Evolutionary conservation across 2,329 filamentous ascomycete species (phyloP).

Genomic region (Penicillium sp.): DNA sequence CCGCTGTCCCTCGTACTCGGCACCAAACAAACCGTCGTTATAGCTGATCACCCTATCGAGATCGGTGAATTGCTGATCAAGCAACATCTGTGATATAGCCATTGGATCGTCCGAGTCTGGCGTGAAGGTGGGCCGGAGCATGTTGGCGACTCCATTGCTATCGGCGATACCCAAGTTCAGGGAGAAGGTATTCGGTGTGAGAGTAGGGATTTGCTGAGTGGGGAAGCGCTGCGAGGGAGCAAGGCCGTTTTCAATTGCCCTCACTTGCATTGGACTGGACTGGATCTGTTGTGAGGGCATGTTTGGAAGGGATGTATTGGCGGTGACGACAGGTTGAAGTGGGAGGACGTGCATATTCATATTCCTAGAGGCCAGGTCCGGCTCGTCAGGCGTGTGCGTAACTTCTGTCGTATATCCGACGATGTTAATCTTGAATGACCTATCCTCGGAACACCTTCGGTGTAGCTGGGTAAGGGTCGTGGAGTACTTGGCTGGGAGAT

Average conservation of each 20-base stretch:
- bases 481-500: constrained; percentile 14
- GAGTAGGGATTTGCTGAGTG: neutral
- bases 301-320: neutral
- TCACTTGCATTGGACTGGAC: neutral
- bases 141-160: neutral
- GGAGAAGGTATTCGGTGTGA: neutral
- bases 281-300: neutral
- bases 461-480: constrained; percentile 5
- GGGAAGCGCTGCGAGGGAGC: neutral
- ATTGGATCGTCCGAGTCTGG: constrained; percentile 25
- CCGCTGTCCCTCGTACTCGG: constrained; percentile 11
- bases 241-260: neutral
- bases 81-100: constrained; percentile 29
- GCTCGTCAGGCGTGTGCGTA: neutral
- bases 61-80: constrained; percentile 33
- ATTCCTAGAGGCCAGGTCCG: neutral
- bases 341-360: neutral
- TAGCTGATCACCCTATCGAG: constrained; percentile 35
- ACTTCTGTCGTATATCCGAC: constrained; percentile 21
- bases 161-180: neutral
- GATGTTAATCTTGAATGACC: constrained; percentile 14
- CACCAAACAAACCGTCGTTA: constrained; percentile 20
- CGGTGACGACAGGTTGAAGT: neutral
- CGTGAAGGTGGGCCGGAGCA: constrained; percentile 5
- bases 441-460: constrained; percentile 5